These are phyloP conservation scores for Apiospora malaysiana DNA, from an alignment of 2,329 filamentous ascomycete species.

Conservation along the genomic window DNA sequence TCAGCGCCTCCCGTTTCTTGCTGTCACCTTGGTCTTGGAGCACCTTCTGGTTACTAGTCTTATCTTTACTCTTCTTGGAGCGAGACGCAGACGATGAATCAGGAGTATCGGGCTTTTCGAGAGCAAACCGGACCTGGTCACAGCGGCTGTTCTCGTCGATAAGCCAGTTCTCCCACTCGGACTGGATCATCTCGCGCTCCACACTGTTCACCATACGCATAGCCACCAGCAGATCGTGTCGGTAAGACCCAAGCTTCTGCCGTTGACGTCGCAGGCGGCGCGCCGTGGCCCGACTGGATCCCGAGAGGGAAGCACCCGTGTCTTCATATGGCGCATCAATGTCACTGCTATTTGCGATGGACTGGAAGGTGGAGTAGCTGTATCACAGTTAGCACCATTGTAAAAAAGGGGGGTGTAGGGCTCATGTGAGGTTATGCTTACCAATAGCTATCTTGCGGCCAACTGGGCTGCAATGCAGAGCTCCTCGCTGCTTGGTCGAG, in stretches of 20 bases:
- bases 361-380: slow-evolving; percentile 66
- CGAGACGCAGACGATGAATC: slow-evolving; percentile 23
- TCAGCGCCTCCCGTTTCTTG: slow-evolving; percentile 40
- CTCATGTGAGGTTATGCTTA: slow-evolving; percentile 35
- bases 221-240: slow-evolving; percentile 89
- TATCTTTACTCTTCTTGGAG: slow-evolving; percentile 24
- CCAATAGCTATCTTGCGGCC: slow-evolving; percentile 57
- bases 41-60: slow-evolving; percentile 40
- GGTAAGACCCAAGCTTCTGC: slow-evolving; percentile 80
- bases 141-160: slow-evolving; percentile 79
- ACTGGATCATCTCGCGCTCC: slow-evolving; percentile 82
- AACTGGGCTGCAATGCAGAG: slow-evolving; percentile 40
- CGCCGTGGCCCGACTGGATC: slow-evolving; percentile 60
- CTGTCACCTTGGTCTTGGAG: slow-evolving; percentile 34
- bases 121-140: slow-evolving; percentile 59
- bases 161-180: slow-evolving; percentile 95
- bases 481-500: slow-evolving; percentile 67
- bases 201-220: slow-evolving; percentile 89
- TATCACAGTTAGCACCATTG: background rate
- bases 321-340: slow-evolving; percentile 63
- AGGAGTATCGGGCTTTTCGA: slow-evolving; percentile 40
- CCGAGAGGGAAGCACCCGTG: slow-evolving; percentile 53
- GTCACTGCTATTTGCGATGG: slow-evolving; percentile 63
- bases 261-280: slow-evolving; percentile 78
- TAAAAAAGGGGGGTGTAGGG: background rate